These are phyloP conservation scores for Thermoascus crustaceus DNA, from an alignment of 2,329 filamentous ascomycete genomes.

Conservation along the genomic window DNA sequence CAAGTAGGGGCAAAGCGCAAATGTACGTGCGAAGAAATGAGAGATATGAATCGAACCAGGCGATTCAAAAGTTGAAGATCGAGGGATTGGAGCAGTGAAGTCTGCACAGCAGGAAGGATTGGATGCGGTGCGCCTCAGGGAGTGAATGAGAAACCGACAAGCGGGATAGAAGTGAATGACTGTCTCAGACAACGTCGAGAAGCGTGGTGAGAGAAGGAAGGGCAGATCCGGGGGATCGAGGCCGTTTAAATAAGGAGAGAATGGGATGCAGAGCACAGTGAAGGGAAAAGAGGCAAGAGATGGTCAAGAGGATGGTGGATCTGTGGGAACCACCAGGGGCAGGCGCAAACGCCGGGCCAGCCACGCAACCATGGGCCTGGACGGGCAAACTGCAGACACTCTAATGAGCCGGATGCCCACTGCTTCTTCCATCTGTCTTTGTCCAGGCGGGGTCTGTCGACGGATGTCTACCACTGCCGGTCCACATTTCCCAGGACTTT, in stretches of 20 bases:
- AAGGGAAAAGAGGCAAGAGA: background rate
- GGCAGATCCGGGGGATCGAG: background rate
- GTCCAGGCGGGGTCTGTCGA: too few relatives aligned
- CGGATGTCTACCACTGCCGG: too few relatives aligned
- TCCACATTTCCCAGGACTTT: too few relatives aligned
- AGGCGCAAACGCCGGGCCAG: background rate
- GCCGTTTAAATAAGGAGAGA: background rate
- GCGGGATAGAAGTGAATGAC: background rate
- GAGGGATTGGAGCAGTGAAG: conserved; percentile 7
- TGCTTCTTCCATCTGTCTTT: too few relatives aligned
- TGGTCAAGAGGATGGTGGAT: background rate
- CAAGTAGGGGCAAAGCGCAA: conserved; percentile 1
- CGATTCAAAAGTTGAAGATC: conserved; percentile 6
- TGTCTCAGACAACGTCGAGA: too few relatives aligned
- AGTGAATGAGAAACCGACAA: background rate
- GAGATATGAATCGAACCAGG: conserved; percentile 10
- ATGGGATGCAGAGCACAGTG: background rate
- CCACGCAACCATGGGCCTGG: background rate
- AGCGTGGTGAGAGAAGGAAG: background rate
- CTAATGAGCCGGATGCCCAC: too few relatives aligned
- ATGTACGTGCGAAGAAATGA: conserved; percentile 4
- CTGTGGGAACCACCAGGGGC: background rate
- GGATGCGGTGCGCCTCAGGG: conserved; percentile 1
- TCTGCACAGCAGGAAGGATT: conserved; percentile 9
- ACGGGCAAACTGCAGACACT: background rate